Percentiles rank a stretch among this genome's conserved stretches.
phyloP scores from a whole-genome alignment of 495 filamentous ascomycete species.

The Cryomyces minteri region DNA sequence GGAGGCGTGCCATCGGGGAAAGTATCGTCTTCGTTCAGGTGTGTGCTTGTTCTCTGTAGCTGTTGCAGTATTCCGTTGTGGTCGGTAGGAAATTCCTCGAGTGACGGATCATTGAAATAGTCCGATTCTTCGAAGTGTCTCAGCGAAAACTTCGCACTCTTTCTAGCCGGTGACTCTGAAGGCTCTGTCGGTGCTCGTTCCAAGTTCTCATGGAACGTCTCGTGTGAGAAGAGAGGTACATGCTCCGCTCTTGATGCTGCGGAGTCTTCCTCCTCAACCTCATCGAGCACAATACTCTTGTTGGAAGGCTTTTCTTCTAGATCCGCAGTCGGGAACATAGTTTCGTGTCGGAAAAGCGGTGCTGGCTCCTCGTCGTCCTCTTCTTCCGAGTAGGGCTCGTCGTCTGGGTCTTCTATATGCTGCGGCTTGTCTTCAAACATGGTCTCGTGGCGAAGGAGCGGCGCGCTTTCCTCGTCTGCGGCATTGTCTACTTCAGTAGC shows the following conservation, averaged over 20 bases:
- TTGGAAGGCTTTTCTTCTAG: background rate
- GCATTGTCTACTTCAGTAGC: background rate
- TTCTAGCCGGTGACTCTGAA: background rate
- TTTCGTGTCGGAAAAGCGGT: constrained; percentile 7
- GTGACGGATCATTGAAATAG: constrained; percentile 3
- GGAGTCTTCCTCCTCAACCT: background rate
- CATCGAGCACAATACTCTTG: background rate
- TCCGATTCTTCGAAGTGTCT: constrained; percentile 2
- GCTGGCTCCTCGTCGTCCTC: constrained; percentile 1
- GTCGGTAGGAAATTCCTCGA: constrained; percentile 9
- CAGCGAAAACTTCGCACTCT: background rate
- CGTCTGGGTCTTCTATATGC: background rate
- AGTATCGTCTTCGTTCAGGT: background rate
- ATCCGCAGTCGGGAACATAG: background rate
- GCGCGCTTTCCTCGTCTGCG: background rate
- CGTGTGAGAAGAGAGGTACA: background rate
- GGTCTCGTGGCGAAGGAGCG: background rate
- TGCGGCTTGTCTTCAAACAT: too few species aligned
- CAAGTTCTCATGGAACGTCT: background rate
- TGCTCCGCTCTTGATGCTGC: background rate
- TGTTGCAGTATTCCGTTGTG: constrained; percentile 4
- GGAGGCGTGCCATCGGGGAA: background rate
- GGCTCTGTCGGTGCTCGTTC: background rate
- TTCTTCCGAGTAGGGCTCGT: constrained; percentile 4
- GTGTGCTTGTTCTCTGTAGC: constrained; percentile 1